Percentiles rank a stretch among this genome's conserved stretches.
These are phyloP conservation scores for Bacterosira constricta DNA, from an alignment of 108 stramenopile species.

Conservation along the genomic window DNA sequence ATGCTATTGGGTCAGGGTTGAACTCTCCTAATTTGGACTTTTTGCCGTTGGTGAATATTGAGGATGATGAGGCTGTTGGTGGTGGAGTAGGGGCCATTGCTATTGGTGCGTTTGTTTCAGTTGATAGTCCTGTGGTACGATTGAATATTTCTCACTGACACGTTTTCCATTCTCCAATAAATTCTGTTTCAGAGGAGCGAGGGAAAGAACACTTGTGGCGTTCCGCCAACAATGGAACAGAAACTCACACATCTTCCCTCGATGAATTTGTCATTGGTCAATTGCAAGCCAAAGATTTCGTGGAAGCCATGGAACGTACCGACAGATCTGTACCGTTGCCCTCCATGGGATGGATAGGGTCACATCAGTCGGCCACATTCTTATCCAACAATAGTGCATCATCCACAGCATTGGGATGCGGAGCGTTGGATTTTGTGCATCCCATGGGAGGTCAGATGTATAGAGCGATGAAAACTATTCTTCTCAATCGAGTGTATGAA, in stretches of 20 bases:
- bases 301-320: slow-evolving; percentile 75
- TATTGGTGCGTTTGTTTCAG: slow-evolving; percentile 33
- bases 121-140: neutral
- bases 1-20: slow-evolving; percentile 74
- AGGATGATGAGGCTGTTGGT: slow-evolving; percentile 74
- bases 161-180: neutral
- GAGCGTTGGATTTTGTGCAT: slow-evolving; percentile 83
- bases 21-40: slow-evolving; percentile 86
- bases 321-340: slow-evolving; percentile 67
- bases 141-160: neutral
- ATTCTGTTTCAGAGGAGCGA: slow-evolving; percentile 63
- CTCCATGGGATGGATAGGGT: slow-evolving; percentile 86
- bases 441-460: slow-evolving; percentile 83
- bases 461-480: slow-evolving; percentile 66
- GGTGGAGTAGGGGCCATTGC: slow-evolving; percentile 66
- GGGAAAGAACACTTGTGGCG: slow-evolving; percentile 88
- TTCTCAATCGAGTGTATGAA: slow-evolving; percentile 67
- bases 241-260: slow-evolving; percentile 81
- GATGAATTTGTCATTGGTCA: slow-evolving; percentile 87
- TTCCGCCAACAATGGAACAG: slow-evolving; percentile 83
- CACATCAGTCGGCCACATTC: slow-evolving; percentile 73
- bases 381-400: slow-evolving; percentile 81
- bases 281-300: slow-evolving; percentile 63
- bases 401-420: slow-evolving; percentile 82
- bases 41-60: slow-evolving; percentile 80